phyloP scores from a whole-genome alignment of 2,329 filamentous ascomycete genomes.

The Alternaria dauci region DNA sequence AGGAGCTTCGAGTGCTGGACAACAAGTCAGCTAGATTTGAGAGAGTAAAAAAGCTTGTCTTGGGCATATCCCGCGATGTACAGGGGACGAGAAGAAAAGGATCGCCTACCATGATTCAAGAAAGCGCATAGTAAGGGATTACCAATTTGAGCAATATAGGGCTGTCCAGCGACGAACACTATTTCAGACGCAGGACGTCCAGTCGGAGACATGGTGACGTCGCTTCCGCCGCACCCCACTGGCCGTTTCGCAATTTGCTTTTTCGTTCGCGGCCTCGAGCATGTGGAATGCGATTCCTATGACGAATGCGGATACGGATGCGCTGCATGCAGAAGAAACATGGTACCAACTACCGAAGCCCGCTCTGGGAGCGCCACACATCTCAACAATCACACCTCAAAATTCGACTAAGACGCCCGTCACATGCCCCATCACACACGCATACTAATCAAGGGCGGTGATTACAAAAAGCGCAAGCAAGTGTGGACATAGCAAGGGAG shows the following conservation, averaged over 20 bases:
- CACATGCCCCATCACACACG: constrained; percentile 3
- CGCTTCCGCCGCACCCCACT: background rate
- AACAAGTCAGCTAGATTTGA: background rate
- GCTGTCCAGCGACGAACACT: background rate
- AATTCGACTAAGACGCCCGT: constrained; percentile 25
- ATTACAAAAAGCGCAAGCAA: constrained; percentile 3
- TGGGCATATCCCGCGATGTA: background rate
- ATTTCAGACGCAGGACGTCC: background rate
- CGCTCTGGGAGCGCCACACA: constrained; percentile 26
- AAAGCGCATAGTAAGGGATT: background rate
- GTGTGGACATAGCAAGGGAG: background rate
- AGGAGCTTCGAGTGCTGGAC: background rate
- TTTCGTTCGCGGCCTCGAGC: background rate
- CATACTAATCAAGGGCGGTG: background rate
- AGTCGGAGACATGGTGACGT: background rate
- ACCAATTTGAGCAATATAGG: background rate
- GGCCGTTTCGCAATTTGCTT: constrained; percentile 2
- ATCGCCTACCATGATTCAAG: background rate
- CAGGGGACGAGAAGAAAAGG: background rate
- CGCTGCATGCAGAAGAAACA: constrained; percentile 5
- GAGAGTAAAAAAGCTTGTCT: background rate
- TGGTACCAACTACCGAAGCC: constrained; percentile 14
- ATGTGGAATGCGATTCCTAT: background rate
- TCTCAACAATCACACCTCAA: constrained; percentile 31
- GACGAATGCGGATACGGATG: background rate